A percentile compares a stretch with the other conserved stretches of the same genome.
These are phyloP conservation scores for Chalaropsis thielavioides DNA, from an alignment of 2,329 filamentous ascomycete species.

Conservation along the genomic window DNA sequence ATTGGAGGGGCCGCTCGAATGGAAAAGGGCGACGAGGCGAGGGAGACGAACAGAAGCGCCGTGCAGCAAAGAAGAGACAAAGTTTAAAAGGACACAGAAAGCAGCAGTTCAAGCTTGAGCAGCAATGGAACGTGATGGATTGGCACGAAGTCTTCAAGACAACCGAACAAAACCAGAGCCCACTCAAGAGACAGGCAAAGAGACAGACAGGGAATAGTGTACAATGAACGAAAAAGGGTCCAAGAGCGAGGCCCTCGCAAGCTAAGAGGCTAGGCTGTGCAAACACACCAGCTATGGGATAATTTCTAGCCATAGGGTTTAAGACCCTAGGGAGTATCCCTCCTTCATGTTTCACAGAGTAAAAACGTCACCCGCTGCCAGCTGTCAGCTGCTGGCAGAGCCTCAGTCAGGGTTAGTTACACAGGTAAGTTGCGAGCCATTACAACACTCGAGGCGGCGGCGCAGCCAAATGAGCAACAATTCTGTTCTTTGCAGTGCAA, in stretches of 20 bases:
- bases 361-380: too few relatives aligned
- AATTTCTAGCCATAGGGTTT: neutral
- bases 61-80: neutral
- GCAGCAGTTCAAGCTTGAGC: too few relatives aligned
- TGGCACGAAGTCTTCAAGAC: neutral
- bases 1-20: too few relatives aligned
- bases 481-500: too few relatives aligned
- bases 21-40: too few relatives aligned
- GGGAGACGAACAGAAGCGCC: too few relatives aligned
- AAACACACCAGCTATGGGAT: neutral
- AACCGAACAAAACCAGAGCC: neutral
- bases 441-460: too few relatives aligned
- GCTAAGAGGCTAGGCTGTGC: neutral
- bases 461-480: too few relatives aligned
- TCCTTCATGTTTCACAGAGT: neutral
- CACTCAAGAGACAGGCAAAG: neutral
- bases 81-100: neutral
- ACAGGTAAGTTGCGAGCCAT: neutral
- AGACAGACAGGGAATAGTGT: neutral
- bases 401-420: neutral
- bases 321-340: neutral
- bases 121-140: too few relatives aligned
- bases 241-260: neutral
- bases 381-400: neutral
- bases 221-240: slow-evolving; percentile 1